Evolutionary conservation across 768 basidiomycete genomes (phyloP).

Genomic region (Phaeotremella fagi): DNA sequence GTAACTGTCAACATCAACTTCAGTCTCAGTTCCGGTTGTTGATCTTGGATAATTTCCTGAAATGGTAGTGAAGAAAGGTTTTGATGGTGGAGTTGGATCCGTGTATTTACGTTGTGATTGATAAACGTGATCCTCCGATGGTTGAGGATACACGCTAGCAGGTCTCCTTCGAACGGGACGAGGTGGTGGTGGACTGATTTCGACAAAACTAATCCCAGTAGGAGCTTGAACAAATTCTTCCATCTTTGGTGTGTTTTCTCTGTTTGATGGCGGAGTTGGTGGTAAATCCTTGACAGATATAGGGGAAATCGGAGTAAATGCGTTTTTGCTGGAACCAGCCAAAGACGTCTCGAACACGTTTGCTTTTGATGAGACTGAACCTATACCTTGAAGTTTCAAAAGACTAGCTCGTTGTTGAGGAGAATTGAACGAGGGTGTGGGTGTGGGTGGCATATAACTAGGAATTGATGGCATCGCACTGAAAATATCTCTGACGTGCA

Average conservation of each 20-base stretch:
- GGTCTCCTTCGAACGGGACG: slow-evolving; percentile 24
- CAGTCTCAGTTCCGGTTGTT: slow-evolving; percentile 1
- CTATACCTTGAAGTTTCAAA: background rate
- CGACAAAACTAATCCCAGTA: slow-evolving; percentile 12
- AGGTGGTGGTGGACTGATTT: slow-evolving; percentile 18
- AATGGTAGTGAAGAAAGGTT: no score
- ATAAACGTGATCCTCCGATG: slow-evolving; percentile 5
- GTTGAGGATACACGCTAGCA: slow-evolving; percentile 24
- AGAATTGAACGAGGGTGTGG: slow-evolving; percentile 26
- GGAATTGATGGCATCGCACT: slow-evolving; percentile 14
- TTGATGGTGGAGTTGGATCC: slow-evolving; percentile 18
- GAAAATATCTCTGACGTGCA: background rate
- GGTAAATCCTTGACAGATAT: slow-evolving; percentile 7
- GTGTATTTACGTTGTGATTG: slow-evolving; percentile 31
- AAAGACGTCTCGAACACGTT: slow-evolving; percentile 7
- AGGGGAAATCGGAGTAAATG: slow-evolving; percentile 6
- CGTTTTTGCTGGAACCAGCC: slow-evolving; percentile 17
- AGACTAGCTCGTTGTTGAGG: slow-evolving; percentile 8
- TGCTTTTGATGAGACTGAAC: background rate
- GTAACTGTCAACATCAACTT: slow-evolving; percentile 36
- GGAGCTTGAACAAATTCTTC: background rate
- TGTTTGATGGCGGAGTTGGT: slow-evolving; percentile 13
- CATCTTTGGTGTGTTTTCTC: slow-evolving; percentile 4
- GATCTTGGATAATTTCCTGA: background rate
- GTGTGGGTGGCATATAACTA: slow-evolving; percentile 22